Percentiles rank a stretch among this genome's conserved stretches.
Conservation (phyloP, 2,329 filamentous ascomycete genomes). For the Cladophialophora immunda region DNA sequence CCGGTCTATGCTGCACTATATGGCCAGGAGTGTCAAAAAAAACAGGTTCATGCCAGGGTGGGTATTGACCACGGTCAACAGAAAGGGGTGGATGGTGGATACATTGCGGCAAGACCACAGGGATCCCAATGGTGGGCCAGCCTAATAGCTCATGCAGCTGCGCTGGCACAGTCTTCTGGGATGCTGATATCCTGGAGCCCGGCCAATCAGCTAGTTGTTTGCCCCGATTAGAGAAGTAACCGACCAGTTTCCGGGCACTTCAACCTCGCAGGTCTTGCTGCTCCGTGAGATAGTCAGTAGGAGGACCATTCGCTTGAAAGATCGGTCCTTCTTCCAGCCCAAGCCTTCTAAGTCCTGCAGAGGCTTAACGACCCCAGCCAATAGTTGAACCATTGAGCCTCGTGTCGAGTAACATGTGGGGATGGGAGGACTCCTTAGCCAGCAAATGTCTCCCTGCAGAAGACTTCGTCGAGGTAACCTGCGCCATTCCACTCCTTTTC, state of each 20-base stretch:
- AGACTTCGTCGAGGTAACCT: not conserved
- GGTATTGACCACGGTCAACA: not conserved
- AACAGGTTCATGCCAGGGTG: not conserved
- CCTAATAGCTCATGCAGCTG: constrained; percentile 10
- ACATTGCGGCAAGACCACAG: not conserved
- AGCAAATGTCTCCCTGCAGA: constrained; percentile 11
- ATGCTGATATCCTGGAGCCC: constrained; percentile 4
- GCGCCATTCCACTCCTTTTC: not conserved
- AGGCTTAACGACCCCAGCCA: not conserved
- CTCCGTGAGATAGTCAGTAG: constrained; percentile 9
- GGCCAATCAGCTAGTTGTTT: constrained; percentile 7
- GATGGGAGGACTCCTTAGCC: not conserved
- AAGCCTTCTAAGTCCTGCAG: not conserved
- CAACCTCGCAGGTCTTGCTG: constrained; percentile 3
- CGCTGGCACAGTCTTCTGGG: constrained; percentile 14
- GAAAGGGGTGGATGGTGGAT: not conserved
- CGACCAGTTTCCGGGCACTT: constrained; percentile 1
- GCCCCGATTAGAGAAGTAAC: constrained; percentile 1
- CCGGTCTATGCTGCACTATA: not conserved
- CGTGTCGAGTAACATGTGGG: not conserved
- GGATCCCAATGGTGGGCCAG: constrained; percentile 1
- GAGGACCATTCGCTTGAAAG: constrained; percentile 9
- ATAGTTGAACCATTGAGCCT: constrained; percentile 15
- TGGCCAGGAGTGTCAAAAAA: not conserved
- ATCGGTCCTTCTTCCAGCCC: not conserved